A percentile compares a stretch with the other conserved stretches of the same genome.
phyloP scores from a whole-genome alignment of 305 asterid genomes.

The Fraxinus sp. region DNA sequence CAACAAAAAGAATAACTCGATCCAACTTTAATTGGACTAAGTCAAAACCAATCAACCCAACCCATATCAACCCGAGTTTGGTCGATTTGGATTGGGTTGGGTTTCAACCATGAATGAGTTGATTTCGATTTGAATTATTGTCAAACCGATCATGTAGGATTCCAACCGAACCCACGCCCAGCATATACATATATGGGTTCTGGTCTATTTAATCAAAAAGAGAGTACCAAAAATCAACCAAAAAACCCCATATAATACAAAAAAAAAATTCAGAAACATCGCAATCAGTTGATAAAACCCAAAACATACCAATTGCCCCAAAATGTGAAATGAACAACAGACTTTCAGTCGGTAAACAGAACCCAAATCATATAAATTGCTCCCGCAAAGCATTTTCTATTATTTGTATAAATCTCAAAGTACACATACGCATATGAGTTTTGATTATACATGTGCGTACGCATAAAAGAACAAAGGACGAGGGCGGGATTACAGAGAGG shows the following conservation, averaged over 20 bases:
- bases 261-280: neutral
- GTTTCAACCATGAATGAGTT: no score
- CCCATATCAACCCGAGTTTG: no score
- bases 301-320: neutral
- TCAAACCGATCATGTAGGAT: no score
- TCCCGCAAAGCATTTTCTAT: neutral
- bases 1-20: no score
- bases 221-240: neutral
- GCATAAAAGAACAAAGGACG: neutral
- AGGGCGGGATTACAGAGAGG: conserved; percentile 46
- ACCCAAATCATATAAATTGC: neutral
- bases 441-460: neutral
- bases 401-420: neutral
- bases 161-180: no score
- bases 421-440: neutral
- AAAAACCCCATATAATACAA: neutral
- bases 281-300: neutral
- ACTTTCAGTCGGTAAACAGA: neutral
- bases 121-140: no score
- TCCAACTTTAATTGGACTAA: no score
- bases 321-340: neutral
- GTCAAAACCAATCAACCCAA: no score
- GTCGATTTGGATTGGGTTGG: no score
- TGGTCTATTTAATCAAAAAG: neutral
- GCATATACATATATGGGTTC: neutral